Percentiles rank a stretch among this genome's conserved stretches.
phyloP scores from a whole-genome alignment of 495 filamentous ascomycete genomes.

The Aspergillus homomorphus region DNA sequence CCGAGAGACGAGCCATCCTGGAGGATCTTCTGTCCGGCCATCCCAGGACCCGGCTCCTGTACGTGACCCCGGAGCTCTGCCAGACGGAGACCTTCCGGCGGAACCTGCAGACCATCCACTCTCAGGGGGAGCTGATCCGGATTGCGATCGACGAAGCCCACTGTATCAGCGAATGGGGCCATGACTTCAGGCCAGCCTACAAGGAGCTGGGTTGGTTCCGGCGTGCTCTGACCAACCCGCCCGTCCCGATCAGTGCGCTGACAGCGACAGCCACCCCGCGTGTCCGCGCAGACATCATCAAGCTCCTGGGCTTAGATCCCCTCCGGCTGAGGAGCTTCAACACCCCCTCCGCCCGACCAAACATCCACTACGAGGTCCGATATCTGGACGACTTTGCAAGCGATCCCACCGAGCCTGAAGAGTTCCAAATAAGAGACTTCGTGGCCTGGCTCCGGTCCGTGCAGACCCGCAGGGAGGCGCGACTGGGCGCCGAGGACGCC shows the following conservation, averaged over 20 bases:
- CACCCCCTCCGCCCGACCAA: conserved; percentile 75
- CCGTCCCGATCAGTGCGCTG: conserved; percentile 83
- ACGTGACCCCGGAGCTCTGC: conserved; percentile 91
- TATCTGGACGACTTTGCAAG: conserved; percentile 61
- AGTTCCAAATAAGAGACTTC: conserved; percentile 60
- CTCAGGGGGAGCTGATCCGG: conserved; percentile 76
- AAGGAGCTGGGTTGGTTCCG: conserved; percentile 88
- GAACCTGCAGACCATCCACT: conserved; percentile 67
- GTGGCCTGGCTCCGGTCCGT: conserved; percentile 70
- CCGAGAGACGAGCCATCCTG: conserved; percentile 65
- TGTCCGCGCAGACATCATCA: conserved; percentile 77
- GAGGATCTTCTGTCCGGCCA: conserved; percentile 83
- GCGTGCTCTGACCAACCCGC: conserved; percentile 65
- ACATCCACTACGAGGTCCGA: conserved; percentile 90
- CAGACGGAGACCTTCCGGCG: conserved; percentile 73
- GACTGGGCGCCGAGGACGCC: conserved; percentile 35
- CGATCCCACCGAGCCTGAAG: conserved; percentile 25
- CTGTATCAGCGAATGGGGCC: conserved; percentile 97
- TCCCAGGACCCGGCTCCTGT: conserved; percentile 77
- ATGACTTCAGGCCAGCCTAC: conserved; percentile 94
- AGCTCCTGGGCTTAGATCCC: conserved; percentile 63
- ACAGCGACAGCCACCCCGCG: conserved; percentile 84
- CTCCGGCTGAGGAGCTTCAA: conserved; percentile 67
- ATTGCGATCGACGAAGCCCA: conserved; percentile 94
- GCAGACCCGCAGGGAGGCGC: conserved; percentile 57